Evolutionary conservation across 2,329 filamentous ascomycete genomes (phyloP).

Genomic region (Ilyonectria robusta): DNA sequence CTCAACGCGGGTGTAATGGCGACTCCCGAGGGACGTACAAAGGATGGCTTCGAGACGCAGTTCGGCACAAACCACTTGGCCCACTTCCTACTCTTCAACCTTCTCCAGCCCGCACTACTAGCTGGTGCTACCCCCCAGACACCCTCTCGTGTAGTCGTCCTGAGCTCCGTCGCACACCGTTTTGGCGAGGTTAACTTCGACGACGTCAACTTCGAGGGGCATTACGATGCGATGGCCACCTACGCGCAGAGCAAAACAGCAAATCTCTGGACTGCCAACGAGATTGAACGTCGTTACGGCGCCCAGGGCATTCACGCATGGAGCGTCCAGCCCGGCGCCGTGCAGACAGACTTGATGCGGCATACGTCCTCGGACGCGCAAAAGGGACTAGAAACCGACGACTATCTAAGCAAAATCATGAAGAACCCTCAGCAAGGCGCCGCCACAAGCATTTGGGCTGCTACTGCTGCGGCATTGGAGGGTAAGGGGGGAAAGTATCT

Average conservation of each 20-base stretch:
- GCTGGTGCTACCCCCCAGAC: neutral
- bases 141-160: conserved; percentile 9
- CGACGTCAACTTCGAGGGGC: conserved; percentile 4
- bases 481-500: conserved; percentile 29
- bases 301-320: conserved; percentile 53
- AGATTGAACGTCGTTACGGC: conserved; percentile 17
- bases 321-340: conserved; percentile 45
- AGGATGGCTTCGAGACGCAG: conserved; percentile 36
- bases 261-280: conserved; percentile 61
- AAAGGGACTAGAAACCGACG: too few species aligned
- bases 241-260: conserved; percentile 67
- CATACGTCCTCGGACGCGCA: neutral
- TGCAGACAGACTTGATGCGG: conserved; percentile 44
- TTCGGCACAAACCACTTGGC: conserved; percentile 37
- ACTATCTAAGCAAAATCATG: neutral
- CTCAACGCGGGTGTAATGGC: conserved; percentile 45
- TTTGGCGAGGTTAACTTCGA: conserved; percentile 9
- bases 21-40: conserved; percentile 23
- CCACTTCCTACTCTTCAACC: conserved; percentile 33
- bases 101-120: conserved; percentile 21
- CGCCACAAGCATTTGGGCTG: conserved; percentile 26
- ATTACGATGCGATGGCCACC: conserved; percentile 48
- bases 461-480: conserved; percentile 12
- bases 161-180: conserved; percentile 12
- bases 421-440: conserved; percentile 27